Base-by-base conservation (phyloP, 108 stramenopile genomes). In the Pseudonitzschia multistriata region DNA sequence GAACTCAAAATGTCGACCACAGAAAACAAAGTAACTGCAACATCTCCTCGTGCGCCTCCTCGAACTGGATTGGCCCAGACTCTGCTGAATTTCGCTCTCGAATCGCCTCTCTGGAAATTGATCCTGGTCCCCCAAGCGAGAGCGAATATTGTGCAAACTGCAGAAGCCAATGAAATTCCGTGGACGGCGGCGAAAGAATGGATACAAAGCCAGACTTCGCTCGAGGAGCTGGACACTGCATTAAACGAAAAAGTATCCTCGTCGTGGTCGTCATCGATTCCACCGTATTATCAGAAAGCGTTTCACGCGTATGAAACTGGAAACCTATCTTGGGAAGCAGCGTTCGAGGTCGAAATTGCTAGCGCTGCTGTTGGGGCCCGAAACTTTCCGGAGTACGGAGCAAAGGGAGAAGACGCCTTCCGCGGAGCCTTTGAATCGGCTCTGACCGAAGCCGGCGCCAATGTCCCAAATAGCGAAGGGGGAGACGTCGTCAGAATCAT, bases 221-320 rank as follows among this genome's bases (percentile, higher is more conserved):
- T 52, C 3, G 21, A 21, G 36, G 25, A 36, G 21, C 36, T 40
- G 3, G 27, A 49, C 1, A 28, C 29, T n/a, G 54, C 57, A 52
- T 2, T 64, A 36, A 7, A 45, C 24, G 28, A 25, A 37, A 36
- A 45, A 52, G 49, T 30, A 31, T 29, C 7, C 37, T 3, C 61
- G n/a, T 62, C 36, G 34, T 35, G 30, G 24, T 37, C 61, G 10
- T 13, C 61, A 62, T 45, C 61, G 8, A 31, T 78, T 42, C 77
- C 77, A 31, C 8, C 39, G 0, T 78, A 78, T 29, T 91, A 91
- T 68, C 83, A 84, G 45, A 62, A 70, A 60, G 45, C 79, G 27
- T 91, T 91, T 75, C 91, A 92, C 70, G 88, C 91, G 11, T 92
- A 92, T 63, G 70, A 80, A 8, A 72, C 86, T 1, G 91, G 91